Percentiles rank a stretch among this genome's conserved stretches.
These are phyloP conservation scores for Yarrowia deformans DNA, from an alignment of 805 yeast species.

Conservation along the genomic window DNA sequence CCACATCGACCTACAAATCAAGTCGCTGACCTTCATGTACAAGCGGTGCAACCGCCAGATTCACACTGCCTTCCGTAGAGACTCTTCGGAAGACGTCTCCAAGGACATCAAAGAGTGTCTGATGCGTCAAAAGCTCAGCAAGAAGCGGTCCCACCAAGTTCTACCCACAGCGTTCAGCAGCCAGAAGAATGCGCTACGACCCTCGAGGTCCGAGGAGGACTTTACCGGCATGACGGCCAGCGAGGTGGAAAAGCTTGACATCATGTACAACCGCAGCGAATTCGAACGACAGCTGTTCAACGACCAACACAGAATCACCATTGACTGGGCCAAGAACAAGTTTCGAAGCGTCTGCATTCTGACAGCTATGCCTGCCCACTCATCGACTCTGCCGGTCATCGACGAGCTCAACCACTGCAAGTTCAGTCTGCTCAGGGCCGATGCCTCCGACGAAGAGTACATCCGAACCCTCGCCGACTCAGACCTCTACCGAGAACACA, in stretches of 20 bases:
- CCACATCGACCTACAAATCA: constrained; percentile 67
- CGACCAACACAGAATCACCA: constrained; percentile 70
- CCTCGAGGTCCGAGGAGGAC: constrained; percentile 35
- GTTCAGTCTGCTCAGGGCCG: constrained; percentile 55
- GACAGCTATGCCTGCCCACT: constrained; percentile 57
- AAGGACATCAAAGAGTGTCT: constrained; percentile 15
- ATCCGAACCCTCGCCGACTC: constrained; percentile 57
- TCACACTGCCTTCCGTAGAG: constrained; percentile 24
- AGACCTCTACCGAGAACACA: constrained; percentile 66
- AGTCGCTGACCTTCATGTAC: constrained; percentile 65
- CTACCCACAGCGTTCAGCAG: constrained; percentile 25
- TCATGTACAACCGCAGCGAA: constrained; percentile 58
- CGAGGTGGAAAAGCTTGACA: constrained; percentile 58
- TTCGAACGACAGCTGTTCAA: constrained; percentile 55
- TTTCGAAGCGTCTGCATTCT: constrained; percentile 68
- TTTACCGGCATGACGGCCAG: constrained; percentile 44
- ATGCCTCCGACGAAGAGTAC: constrained; percentile 56
- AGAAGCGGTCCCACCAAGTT: constrained; percentile 26
- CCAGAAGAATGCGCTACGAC: neutral
- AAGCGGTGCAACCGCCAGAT: constrained; percentile 53
- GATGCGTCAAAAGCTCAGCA: constrained; percentile 37
- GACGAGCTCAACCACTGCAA: constrained; percentile 47
- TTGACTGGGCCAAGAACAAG: constrained; percentile 72
- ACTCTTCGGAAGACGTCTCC: constrained; percentile 25
- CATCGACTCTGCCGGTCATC: constrained; percentile 47